These are phyloP conservation scores for Isabelozyma rhagii DNA, from an alignment of 805 yeast species.

Conservation along the genomic window DNA sequence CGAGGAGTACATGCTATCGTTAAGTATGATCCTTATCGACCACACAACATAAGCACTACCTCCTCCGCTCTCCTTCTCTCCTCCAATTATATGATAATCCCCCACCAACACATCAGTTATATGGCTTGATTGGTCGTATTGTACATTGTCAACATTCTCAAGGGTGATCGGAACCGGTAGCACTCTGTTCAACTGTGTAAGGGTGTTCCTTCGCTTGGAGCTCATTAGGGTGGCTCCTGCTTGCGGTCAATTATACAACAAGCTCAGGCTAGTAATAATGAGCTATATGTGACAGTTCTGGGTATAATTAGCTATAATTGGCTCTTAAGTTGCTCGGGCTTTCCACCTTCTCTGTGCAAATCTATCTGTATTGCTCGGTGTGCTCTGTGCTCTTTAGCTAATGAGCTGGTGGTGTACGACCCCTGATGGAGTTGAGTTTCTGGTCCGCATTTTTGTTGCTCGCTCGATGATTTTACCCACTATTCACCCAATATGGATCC, in stretches of 20 bases:
- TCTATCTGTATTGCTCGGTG: not conserved
- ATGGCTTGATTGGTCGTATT: slow-evolving; percentile 21
- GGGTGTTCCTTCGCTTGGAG: slow-evolving; percentile 1
- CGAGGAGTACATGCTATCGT: slow-evolving; percentile 35
- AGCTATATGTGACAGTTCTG: too few species aligned
- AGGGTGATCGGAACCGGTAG: slow-evolving; percentile 39
- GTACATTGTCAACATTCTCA: slow-evolving; percentile 15
- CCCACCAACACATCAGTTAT: slow-evolving; percentile 42
- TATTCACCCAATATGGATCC: slow-evolving; percentile 40
- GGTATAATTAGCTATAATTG: too few species aligned
- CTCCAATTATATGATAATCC: slow-evolving; percentile 34
- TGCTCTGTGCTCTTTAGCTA: not conserved
- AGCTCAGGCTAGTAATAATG: too few species aligned
- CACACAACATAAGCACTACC: slow-evolving; percentile 38
- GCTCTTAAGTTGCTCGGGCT: too few species aligned
- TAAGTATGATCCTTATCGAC: slow-evolving; percentile 34
- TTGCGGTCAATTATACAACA: not conserved
- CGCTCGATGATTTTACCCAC: not conserved
- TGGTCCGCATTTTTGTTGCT: not conserved
- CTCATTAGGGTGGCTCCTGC: not conserved
- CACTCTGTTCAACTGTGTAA: slow-evolving; percentile 22
- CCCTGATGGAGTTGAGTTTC: not conserved
- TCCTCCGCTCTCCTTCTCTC: slow-evolving; percentile 37
- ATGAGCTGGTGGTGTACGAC: not conserved
- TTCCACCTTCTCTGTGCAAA: too few species aligned